These are phyloP conservation scores for Thozetella sp. DNA, from an alignment of 495 filamentous ascomycete species.

Conservation along the genomic window DNA sequence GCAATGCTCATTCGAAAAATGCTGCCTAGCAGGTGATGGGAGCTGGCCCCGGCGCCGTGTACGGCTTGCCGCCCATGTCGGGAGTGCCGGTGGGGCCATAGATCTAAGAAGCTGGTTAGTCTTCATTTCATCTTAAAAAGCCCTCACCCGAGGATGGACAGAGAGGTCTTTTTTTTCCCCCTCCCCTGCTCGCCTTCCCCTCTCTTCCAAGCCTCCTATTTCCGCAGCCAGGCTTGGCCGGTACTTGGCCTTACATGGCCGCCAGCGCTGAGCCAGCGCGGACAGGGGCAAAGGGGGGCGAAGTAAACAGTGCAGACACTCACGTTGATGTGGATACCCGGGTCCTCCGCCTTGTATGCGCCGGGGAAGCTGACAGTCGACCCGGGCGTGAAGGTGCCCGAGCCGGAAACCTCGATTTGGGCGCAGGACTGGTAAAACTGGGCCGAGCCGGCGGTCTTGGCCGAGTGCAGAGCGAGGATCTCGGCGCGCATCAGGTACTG, in stretches of 20 bases:
- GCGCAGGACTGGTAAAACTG: slow-evolving; percentile 61
- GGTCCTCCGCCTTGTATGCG: slow-evolving; percentile 49
- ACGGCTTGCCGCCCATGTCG: slow-evolving; percentile 45
- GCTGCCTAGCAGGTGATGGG: slow-evolving; percentile 40
- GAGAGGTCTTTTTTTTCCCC: neutral
- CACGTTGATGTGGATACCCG: slow-evolving; percentile 50
- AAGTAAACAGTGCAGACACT: neutral
- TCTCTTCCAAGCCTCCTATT: no score
- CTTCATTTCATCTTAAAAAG: neutral
- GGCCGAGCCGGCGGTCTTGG: slow-evolving; percentile 40
- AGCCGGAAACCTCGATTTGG: slow-evolving; percentile 53
- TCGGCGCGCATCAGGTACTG: slow-evolving; percentile 58
- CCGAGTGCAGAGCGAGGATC: slow-evolving; percentile 53
- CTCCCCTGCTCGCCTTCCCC: neutral
- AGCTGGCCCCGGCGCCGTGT: slow-evolving; percentile 42
- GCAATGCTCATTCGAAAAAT: neutral
- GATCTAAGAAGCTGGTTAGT: slow-evolving; percentile 25
- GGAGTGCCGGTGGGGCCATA: slow-evolving; percentile 48
- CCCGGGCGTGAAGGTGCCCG: slow-evolving; percentile 40
- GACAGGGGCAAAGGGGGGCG: neutral
- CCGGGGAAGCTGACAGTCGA: slow-evolving; percentile 58
- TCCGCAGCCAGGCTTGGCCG: no score
- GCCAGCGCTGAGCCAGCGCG: no score
- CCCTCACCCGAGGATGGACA: neutral
- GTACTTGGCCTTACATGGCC: neutral